A percentile compares a stretch with the other conserved stretches of the same genome.
Conservation (phyloP, 768 basidiomycete species). For the Lentinus tigrinus region DNA sequence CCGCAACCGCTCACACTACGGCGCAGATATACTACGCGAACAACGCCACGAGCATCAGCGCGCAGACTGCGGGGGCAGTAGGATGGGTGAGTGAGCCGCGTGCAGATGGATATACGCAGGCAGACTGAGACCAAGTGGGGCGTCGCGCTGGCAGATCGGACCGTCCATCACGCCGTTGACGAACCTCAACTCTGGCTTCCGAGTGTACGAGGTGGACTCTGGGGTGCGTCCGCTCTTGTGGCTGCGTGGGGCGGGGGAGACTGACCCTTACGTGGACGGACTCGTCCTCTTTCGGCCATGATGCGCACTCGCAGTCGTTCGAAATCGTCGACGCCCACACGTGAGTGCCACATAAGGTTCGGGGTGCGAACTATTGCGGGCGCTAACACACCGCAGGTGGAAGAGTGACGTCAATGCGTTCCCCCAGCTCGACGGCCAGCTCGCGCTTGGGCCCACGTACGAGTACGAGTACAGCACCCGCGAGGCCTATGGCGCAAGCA, state of each 20-base stretch:
- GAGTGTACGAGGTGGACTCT: constrained; percentile 71
- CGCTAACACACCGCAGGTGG: constrained; percentile 45
- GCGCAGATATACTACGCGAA: constrained; percentile 68
- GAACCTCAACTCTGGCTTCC: constrained; percentile 75
- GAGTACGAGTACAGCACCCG: constrained; percentile 68
- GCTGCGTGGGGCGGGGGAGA: neutral
- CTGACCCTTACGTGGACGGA: too few species aligned
- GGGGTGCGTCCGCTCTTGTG: constrained; percentile 41
- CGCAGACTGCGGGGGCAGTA: constrained; percentile 54
- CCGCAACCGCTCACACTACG: neutral
- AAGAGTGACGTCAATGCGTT: constrained; percentile 59
- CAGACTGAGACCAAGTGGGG: neutral
- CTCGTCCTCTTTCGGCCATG: neutral
- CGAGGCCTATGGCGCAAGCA: constrained; percentile 57
- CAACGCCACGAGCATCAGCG: constrained; percentile 61
- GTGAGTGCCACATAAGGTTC: constrained; percentile 37
- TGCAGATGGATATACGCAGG: neutral
- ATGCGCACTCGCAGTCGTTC: constrained; percentile 53
- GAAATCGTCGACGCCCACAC: constrained; percentile 78
- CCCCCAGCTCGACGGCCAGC: constrained; percentile 56
- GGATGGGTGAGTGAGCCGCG: constrained; percentile 42
- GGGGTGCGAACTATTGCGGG: neutral
- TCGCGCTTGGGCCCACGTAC: constrained; percentile 58
- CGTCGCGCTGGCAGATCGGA: constrained; percentile 43
- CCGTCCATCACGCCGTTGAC: constrained; percentile 70